A percentile compares a stretch with the other conserved stretches of the same genome.
Conservation (phyloP, 805 yeast genomes). For the Wickerhamiella occidentalis region DNA sequence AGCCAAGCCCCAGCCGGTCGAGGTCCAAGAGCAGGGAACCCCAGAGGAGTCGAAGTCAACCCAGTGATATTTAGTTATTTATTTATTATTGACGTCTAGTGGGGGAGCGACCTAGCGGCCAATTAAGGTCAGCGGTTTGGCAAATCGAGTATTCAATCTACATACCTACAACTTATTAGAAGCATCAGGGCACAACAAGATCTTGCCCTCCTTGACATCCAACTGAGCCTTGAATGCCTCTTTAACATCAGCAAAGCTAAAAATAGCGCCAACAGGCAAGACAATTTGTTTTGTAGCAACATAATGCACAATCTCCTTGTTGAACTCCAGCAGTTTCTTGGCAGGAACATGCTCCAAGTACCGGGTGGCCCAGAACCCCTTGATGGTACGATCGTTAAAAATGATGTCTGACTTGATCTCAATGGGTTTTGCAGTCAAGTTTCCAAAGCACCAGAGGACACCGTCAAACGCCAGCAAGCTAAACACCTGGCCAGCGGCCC, state of each 20-base stretch:
- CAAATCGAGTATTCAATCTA: too few relatives aligned
- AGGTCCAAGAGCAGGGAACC: neutral
- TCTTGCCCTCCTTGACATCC: slow-evolving; percentile 8
- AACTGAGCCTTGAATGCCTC: slow-evolving; percentile 2
- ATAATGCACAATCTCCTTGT: slow-evolving; percentile 4
- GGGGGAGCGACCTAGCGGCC: too few relatives aligned
- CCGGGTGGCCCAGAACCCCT: slow-evolving; percentile 5
- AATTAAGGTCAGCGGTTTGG: too few relatives aligned
- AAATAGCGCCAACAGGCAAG: slow-evolving; percentile 1
- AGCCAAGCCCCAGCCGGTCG: neutral
- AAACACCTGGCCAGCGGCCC: slow-evolving; percentile 4
- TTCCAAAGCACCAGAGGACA: slow-evolving; percentile 8
- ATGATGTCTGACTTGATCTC: slow-evolving; percentile 9
- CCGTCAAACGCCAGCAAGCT: slow-evolving; percentile 1
- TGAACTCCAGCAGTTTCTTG: neutral
- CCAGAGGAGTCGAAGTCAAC: neutral
- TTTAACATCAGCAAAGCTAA: neutral
- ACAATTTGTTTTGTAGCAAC: slow-evolving; percentile 3
- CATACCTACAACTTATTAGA: too few relatives aligned
- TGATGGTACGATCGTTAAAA: slow-evolving; percentile 2
- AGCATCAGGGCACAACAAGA: slow-evolving; percentile 9
- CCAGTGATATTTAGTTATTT: neutral
- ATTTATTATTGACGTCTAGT: neutral
- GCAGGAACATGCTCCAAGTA: neutral
- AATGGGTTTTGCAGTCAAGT: slow-evolving; percentile 4